These are phyloP conservation scores for Phaeophleospora eucalypticola DNA, from an alignment of 2,329 filamentous ascomycete genomes.

Conservation along the genomic window DNA sequence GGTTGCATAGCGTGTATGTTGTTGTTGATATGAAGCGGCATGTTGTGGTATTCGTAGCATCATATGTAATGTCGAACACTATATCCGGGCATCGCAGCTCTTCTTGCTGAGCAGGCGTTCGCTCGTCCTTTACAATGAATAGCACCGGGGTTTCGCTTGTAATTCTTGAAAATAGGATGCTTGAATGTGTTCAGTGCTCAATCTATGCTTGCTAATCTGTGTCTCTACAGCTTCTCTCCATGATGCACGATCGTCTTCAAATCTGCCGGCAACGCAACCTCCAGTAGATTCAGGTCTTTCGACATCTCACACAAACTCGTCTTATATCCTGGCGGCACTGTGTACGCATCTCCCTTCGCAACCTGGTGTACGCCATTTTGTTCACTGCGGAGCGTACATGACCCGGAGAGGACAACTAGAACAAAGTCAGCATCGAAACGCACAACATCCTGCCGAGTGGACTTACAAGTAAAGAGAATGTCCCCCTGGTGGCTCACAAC, in stretches of 20 bases:
- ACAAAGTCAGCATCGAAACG: not conserved
- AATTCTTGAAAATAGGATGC: too few species aligned
- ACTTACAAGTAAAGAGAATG: constrained; percentile 15
- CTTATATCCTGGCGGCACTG: constrained; percentile 8
- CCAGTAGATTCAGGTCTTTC: constrained; percentile 10
- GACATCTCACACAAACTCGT: constrained; percentile 7
- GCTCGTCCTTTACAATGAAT: too few species aligned
- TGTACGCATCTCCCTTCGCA: constrained; percentile 13
- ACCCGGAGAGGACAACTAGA: constrained; percentile 12
- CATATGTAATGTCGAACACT: too few species aligned
- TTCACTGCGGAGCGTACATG: constrained; percentile 8
- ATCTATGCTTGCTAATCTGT: not conserved
- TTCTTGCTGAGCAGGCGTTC: too few species aligned
- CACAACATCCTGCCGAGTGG: too few species aligned
- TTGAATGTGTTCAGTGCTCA: too few species aligned
- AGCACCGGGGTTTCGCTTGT: too few species aligned
- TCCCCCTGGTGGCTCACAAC: constrained; percentile 11
- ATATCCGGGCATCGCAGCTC: too few species aligned
- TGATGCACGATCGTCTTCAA: constrained; percentile 8
- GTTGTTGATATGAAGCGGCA: too few species aligned
- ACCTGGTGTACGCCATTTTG: constrained; percentile 4
- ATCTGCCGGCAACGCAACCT: constrained; percentile 12
- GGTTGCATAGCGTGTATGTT: too few species aligned
- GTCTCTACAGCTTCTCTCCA: not conserved
- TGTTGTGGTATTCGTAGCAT: too few species aligned